Conservation (phyloP, 495 filamentous ascomycete species). For the Penicillium herquei region DNA sequence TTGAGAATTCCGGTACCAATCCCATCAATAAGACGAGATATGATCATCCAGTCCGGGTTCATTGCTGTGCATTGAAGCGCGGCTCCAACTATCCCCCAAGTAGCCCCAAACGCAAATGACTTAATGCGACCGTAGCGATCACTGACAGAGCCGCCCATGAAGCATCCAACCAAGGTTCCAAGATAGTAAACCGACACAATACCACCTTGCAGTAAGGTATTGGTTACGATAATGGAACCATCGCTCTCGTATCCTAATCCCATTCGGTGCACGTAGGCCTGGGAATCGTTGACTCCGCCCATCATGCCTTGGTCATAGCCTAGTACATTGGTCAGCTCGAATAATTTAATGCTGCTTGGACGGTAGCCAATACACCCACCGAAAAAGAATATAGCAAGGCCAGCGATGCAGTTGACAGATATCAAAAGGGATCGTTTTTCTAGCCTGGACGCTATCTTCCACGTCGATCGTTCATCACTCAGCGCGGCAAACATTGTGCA, state of each 20-base stretch:
- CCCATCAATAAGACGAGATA: slow-evolving; percentile 54
- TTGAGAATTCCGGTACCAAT: slow-evolving; percentile 60
- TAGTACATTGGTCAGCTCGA: not conserved
- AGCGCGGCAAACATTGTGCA: not conserved
- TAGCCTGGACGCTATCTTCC: not conserved
- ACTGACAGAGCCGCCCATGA: slow-evolving; percentile 48
- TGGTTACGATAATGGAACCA: slow-evolving; percentile 29
- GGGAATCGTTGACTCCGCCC: slow-evolving; percentile 46
- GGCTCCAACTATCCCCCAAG: slow-evolving; percentile 15
- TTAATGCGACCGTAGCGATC: slow-evolving; percentile 55
- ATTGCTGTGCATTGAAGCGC: slow-evolving; percentile 32
- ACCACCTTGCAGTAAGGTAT: slow-evolving; percentile 45
- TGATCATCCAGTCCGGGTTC: slow-evolving; percentile 26
- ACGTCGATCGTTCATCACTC: not conserved
- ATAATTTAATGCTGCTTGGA: not conserved
- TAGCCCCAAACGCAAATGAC: slow-evolving; percentile 44
- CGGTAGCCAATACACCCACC: not conserved
- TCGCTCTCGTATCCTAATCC: slow-evolving; percentile 37
- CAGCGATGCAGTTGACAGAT: not conserved
- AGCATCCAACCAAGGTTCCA: slow-evolving; percentile 53
- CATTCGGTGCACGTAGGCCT: slow-evolving; percentile 32
- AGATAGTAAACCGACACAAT: slow-evolving; percentile 55
- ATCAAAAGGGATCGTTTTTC: not conserved
- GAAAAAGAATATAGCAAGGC: not conserved
- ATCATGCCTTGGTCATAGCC: slow-evolving; percentile 55